Base-by-base conservation (phyloP, 306 rosid species). In the Oxytropis ochrocephala region DNA sequence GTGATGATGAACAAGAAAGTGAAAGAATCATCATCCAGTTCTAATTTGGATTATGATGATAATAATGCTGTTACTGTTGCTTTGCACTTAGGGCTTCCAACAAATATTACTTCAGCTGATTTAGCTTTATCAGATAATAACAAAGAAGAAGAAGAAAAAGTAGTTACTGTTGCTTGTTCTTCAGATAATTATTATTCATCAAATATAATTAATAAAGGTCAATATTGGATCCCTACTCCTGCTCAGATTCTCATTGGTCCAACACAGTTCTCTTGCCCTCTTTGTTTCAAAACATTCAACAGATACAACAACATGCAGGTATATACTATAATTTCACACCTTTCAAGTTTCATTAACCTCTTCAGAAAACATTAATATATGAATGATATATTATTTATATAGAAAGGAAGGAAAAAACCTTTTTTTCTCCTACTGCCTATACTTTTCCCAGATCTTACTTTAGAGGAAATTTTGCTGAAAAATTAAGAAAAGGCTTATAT, bases 271-370 rank as follows among this genome's bases (percentile, higher is more conserved):
- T 86, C 96, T 49, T 92, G 98, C 60, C 95, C 96, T 48, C 98
- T 92, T 82, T 92, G 98, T 79, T 90, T 83, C 89, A 92, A 92
- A 78, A 89, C 98, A 48, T 92, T 92, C 87, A 92, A 92, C 64
- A 86, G 98, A 89, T 92, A 89, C 83, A 92, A 92, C 69, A 92
- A 92, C 86, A 88, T 92, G 96, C 98, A 92, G 98, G 98, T 78
- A 78, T 77, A 74, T 62, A 50, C 43, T 58, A 11, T 58, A 11
- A 5, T 53, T 44, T 24, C 4, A 6, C 0, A 19, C 0, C 12
- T 61, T 64, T 61, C 5, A 35, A 24, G 0, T 24, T 24, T 24
- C 29, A 24, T 24, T 38, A 19, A 59, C 12, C 36, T 56, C 50
- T 35, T 35, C 29, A 24, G 29, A 19, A 41, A 46, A 11, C 47